Evolutionary conservation across 176 grass and related monocot genomes (phyloP).

Genomic region (Musa itinerans): DNA sequence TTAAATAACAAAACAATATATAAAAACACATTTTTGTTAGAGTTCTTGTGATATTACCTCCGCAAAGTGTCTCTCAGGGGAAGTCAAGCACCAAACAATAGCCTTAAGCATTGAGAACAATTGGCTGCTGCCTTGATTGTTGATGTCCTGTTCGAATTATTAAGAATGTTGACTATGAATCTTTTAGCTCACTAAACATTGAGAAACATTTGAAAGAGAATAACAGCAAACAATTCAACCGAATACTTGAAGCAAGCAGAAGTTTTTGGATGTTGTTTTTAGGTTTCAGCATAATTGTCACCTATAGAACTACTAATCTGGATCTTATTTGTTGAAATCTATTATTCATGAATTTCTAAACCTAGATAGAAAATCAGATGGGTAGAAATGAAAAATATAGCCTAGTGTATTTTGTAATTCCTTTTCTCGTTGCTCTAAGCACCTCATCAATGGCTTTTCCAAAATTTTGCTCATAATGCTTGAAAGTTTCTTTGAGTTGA

Average conservation of each 20-base stretch:
- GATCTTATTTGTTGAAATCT: no score
- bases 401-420: no score
- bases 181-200: slow-evolving; percentile 4
- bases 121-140: slow-evolving; percentile 29
- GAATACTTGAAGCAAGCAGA: not conserved
- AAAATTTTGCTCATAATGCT: slow-evolving; percentile 20
- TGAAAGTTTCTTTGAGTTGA: slow-evolving; percentile 33
- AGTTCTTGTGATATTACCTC: slow-evolving; percentile 33
- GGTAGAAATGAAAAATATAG: not conserved
- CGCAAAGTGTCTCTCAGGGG: slow-evolving; percentile 73
- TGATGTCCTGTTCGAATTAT: slow-evolving; percentile 36
- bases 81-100: slow-evolving; percentile 49
- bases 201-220: no score
- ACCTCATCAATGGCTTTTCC: slow-evolving; percentile 30
- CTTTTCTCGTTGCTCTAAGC: slow-evolving; percentile 3
- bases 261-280: not conserved
- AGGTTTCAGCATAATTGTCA: no score
- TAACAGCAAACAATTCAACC: no score
- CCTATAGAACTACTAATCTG: no score
- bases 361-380: not conserved
- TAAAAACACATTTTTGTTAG: not conserved
- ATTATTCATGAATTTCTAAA: not conserved
- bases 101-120: slow-evolving; percentile 49
- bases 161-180: slow-evolving; percentile 7
- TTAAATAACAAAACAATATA: not conserved